Evolutionary conservation across 73 alveolate species (phyloP).

Genomic region (Paramecium bursaria): DNA sequence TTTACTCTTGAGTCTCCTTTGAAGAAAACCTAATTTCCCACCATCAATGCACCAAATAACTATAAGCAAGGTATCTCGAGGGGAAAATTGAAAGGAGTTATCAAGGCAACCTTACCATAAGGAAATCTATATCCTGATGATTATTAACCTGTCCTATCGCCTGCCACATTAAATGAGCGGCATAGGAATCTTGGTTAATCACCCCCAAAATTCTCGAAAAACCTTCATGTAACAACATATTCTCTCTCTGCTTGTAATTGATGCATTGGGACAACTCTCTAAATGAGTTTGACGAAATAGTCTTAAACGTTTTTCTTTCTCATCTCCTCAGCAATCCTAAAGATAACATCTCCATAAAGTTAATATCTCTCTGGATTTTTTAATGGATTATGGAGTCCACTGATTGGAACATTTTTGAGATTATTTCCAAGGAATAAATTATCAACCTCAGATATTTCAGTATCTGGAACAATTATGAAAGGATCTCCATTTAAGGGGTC

Average conservation of each 20-base stretch:
- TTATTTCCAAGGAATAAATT: conserved; percentile 66
- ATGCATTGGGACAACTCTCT: conserved; percentile 78
- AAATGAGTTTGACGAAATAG: conserved; percentile 72
- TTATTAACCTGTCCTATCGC: conserved; percentile 80
- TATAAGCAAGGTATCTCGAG: conserved; percentile 85
- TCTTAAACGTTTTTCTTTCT: conserved; percentile 74
- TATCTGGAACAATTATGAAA: conserved; percentile 72
- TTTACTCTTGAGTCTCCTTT: conserved; percentile 81
- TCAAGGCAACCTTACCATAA: conserved; percentile 78
- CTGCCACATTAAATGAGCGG: conserved; percentile 76
- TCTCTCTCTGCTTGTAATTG: conserved; percentile 77
- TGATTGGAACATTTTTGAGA: conserved; percentile 67
- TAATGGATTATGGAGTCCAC: conserved; percentile 87
- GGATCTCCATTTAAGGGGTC: conserved; percentile 82
- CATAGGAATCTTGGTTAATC: conserved; percentile 83
- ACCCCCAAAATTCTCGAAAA: conserved; percentile 85
- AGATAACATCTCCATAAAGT: conserved; percentile 79
- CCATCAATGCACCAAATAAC: conserved; percentile 82
- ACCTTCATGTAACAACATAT: conserved; percentile 77
- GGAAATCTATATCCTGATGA: conserved; percentile 87
- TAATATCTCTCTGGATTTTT: conserved; percentile 84
- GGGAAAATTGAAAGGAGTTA: conserved; percentile 89
- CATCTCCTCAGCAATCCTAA: conserved; percentile 75
- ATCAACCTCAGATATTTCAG: conserved; percentile 60
- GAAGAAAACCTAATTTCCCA: conserved; percentile 82